A percentile compares a stretch with the other conserved stretches of the same genome.
Conservation (phyloP, 2,329 filamentous ascomycete genomes). For the Colletotrichum godetiae region DNA sequence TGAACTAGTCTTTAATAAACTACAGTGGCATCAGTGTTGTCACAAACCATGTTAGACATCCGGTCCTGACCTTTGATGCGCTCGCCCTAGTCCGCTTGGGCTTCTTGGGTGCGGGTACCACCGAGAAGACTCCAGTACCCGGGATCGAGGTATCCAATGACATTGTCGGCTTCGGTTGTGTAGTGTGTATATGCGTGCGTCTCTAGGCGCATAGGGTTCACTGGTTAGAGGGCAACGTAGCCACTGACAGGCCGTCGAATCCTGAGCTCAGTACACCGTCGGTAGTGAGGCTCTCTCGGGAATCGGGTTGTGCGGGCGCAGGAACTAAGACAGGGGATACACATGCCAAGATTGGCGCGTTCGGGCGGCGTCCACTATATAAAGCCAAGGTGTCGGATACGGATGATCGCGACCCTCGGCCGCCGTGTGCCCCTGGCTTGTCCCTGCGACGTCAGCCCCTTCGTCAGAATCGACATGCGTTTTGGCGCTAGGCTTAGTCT, state of each 20-base stretch:
- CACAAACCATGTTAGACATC: constrained; percentile 35
- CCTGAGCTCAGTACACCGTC: not conserved
- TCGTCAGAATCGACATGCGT: not conserved
- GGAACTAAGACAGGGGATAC: constrained; percentile 8
- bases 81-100: constrained; percentile 28
- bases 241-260: not conserved
- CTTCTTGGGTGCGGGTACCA: constrained; percentile 11
- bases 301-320: constrained; percentile 16
- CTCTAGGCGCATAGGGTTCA: not conserved
- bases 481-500: constrained; percentile 1
- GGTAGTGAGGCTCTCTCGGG: not conserved
- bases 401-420: constrained; percentile 11
- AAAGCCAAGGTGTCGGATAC: not conserved
- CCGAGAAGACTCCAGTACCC: constrained; percentile 27
- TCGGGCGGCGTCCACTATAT: constrained; percentile 22
- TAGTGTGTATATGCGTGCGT: not conserved
- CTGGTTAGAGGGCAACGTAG: not conserved
- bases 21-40: constrained; percentile 28
- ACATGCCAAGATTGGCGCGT: constrained; percentile 8
- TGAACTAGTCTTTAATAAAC: constrained; percentile 1
- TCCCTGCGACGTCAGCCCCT: not conserved
- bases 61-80: constrained; percentile 34
- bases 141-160: constrained; percentile 24
- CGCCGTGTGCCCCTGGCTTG: not conserved
- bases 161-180: not conserved